Percentiles rank a stretch among this genome's conserved stretches.
Evolutionary conservation across 805 yeast genomes (phyloP).

Genomic region (Ogataea degrootiae): DNA sequence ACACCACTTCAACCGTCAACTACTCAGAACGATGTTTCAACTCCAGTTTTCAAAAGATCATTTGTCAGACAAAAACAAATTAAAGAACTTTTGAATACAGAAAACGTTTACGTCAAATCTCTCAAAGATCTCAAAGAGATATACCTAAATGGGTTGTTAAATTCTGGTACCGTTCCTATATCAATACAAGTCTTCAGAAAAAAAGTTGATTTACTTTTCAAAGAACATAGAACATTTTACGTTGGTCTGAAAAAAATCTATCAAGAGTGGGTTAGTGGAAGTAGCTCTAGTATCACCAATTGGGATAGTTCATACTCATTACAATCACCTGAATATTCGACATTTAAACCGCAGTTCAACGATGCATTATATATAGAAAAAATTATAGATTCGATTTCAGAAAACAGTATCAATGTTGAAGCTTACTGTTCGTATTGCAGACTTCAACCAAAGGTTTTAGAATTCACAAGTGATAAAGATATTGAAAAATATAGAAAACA

Average conservation of each 20-base stretch:
- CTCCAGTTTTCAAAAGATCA: slow-evolving; percentile 16
- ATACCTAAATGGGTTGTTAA: slow-evolving; percentile 37
- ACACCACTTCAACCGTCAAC: slow-evolving; percentile 6
- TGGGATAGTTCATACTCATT: slow-evolving; percentile 8
- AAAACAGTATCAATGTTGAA: slow-evolving; percentile 19
- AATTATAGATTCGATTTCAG: slow-evolving; percentile 15
- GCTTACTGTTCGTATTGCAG: slow-evolving; percentile 25
- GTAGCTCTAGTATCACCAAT: no score
- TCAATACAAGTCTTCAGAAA: slow-evolving; percentile 26
- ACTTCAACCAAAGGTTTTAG: slow-evolving; percentile 18
- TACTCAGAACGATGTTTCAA: neutral
- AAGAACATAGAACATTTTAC: slow-evolving; percentile 30
- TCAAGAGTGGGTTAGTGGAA: slow-evolving; percentile 11
- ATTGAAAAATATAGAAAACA: slow-evolving; percentile 23
- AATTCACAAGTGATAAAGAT: slow-evolving; percentile 17
- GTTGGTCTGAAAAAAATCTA: slow-evolving; percentile 23
- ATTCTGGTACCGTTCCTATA: slow-evolving; percentile 32
- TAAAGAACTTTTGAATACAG: slow-evolving; percentile 46
- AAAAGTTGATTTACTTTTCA: slow-evolving; percentile 27
- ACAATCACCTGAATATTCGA: slow-evolving; percentile 23
- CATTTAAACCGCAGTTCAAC: slow-evolving; percentile 16
- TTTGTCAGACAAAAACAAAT: slow-evolving; percentile 27
- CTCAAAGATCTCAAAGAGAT: slow-evolving; percentile 38
- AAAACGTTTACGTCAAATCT: slow-evolving; percentile 41
- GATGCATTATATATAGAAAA: slow-evolving; percentile 17